Percentiles rank a stretch among this genome's conserved stretches.
Conservation (phyloP, 306 rosid genomes). For the barrel medic (Medicago truncatula) region DNA sequence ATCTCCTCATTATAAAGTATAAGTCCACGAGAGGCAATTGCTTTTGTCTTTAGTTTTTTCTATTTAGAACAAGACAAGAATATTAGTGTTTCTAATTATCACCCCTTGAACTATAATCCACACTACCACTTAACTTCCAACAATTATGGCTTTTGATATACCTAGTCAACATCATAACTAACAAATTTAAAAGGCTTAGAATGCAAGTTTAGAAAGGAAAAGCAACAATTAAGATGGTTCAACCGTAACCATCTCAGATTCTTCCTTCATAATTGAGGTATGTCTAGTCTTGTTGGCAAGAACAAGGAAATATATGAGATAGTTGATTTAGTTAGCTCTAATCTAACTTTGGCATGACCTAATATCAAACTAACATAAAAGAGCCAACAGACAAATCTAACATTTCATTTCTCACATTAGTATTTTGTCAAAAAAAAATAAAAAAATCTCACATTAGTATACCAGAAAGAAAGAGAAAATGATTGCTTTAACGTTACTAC, state of each 20-base stretch:
- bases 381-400: conserved; percentile 20
- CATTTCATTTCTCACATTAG: conserved; percentile 20
- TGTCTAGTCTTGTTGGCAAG: conserved; percentile 12
- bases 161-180: conserved; percentile 32
- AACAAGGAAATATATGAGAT: neutral
- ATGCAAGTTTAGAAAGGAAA: conserved; percentile 45
- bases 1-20: neutral
- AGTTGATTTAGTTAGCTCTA: conserved; percentile 24
- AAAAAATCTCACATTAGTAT: no score
- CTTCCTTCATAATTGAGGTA: conserved; percentile 12
- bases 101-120: conserved; percentile 12
- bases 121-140: conserved; percentile 11
- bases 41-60: neutral
- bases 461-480: conserved; percentile 38
- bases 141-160: conserved; percentile 32
- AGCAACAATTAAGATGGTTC: conserved; percentile 54
- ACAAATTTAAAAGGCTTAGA: conserved; percentile 41
- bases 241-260: conserved; percentile 48
- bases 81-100: conserved; percentile 21
- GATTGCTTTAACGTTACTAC: conserved; percentile 68
- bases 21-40: neutral
- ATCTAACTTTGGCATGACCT: conserved; percentile 21
- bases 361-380: conserved; percentile 9
- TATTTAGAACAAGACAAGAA: neutral
- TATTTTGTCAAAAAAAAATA: conserved; percentile 17